Evolutionary conservation across 768 basidiomycete species (phyloP), one percentile per base, ranked within the genome.

Genomic region (Termitomyces sp.): DNA sequence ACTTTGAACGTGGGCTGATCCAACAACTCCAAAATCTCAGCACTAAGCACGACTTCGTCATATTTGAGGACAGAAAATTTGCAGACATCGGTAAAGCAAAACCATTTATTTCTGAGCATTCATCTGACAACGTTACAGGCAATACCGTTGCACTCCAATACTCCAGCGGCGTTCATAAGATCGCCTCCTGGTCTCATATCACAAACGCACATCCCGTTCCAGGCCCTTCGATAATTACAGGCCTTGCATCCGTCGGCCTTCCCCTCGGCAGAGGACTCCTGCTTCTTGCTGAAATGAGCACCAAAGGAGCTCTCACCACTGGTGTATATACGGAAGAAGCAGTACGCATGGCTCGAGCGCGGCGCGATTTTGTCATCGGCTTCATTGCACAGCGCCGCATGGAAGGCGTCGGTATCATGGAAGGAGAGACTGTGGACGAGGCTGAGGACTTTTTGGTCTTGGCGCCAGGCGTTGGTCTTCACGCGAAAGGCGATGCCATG

Each of bases 21-120:
- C 76, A 83, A 41, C 77, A 80, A 43, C 78, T 99, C 41, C 80
- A 84, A 58, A 77, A 78, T 35, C 82, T 98, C 7, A 86, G 88
- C 66, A 66, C 72, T 45, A 87, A 90, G 68, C 85, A 97, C 61
- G 92, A 97, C 66, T 99, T 98, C 75, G 71, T 96, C 52, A 95
- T 98, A 64, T 99, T 98, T 64, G 97, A 98, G 75, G 97, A 99
- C 76, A 81, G 97, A 62, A 99, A 99, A 72, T 99, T 99, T 66
- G 96, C 97, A 4, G 97, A 99, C 71, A 98, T 99, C 52, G 96
- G 96, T 95, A 60, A 65, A 82, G 63, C 14, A 58, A 8, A 21
- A 5, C 2, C 1, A n/a, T 35, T 8, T 10, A 17, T 14, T 16
- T 19, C 27, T 32, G 19, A 46, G 16, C 14, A 35, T 27, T 9